phyloP scores from a whole-genome alignment of 495 filamentous ascomycete species.

The Aspergillus steynii region DNA sequence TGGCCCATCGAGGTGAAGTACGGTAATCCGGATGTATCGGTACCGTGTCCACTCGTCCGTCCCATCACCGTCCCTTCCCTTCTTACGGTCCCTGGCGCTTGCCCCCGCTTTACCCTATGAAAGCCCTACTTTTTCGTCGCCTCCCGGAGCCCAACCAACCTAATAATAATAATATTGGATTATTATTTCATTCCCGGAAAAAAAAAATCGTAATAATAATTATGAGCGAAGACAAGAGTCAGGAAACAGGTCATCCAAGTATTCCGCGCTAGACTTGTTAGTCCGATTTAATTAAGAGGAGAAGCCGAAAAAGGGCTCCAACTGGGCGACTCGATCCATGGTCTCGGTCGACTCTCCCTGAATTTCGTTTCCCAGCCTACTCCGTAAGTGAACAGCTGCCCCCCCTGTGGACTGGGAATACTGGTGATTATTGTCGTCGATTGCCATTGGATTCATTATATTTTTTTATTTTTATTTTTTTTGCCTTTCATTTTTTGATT shows the following conservation, averaged over 20 bases:
- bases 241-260: not conserved
- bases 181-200: slow-evolving; percentile 12
- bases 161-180: slow-evolving; percentile 9
- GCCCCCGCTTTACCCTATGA: slow-evolving; percentile 23
- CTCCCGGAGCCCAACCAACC: slow-evolving; percentile 12
- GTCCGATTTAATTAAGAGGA: not conserved
- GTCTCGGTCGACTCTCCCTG: not conserved
- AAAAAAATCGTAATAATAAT: not conserved
- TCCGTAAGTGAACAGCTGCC: not conserved
- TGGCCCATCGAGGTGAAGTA: not conserved
- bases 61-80: not conserved
- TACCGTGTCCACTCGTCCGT: not conserved
- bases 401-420: not conserved
- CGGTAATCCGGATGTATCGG: slow-evolving; percentile 8
- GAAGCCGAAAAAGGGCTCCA: not conserved
- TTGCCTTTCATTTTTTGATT: slow-evolving; percentile 13
- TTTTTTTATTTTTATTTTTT: slow-evolving; percentile 17
- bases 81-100: slow-evolving; percentile 24
- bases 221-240: too few relatives aligned
- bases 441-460: slow-evolving; percentile 16
- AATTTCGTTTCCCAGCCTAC: not conserved
- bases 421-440: not conserved
- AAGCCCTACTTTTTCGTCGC: slow-evolving; percentile 19
- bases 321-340: not conserved
- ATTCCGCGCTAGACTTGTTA: not conserved